These are phyloP conservation scores for Euphorbia tirucalli DNA, from an alignment of 345 rosid genomes.

Conservation along the genomic window DNA sequence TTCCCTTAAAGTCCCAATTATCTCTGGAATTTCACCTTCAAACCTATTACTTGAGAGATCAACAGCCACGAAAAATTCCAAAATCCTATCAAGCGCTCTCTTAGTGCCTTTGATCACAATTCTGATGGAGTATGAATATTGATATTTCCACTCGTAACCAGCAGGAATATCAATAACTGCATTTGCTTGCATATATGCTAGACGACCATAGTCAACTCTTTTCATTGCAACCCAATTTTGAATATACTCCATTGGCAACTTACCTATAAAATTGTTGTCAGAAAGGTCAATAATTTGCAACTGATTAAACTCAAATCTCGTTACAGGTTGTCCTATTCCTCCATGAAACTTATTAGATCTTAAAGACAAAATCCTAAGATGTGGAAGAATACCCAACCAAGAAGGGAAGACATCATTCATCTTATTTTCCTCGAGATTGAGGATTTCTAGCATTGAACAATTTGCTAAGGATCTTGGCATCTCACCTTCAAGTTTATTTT, in stretches of 20 bases:
- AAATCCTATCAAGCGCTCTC: not conserved
- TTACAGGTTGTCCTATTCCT: not conserved
- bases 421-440: conserved; percentile 5
- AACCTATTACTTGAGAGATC: conserved; percentile 20
- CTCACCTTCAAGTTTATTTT: conserved; percentile 14
- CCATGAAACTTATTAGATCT: conserved; percentile 5
- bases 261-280: not conserved
- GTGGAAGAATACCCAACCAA: not conserved
- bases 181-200: not conserved
- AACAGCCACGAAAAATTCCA: not conserved
- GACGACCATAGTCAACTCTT: not conserved
- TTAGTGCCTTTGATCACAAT: conserved; percentile 1
- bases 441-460: not conserved
- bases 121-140: not conserved
- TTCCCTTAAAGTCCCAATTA: not conserved
- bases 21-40: conserved; percentile 4
- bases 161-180: no score
- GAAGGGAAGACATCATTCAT: conserved; percentile 10
- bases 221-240: not conserved
- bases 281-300: conserved; percentile 8
- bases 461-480: conserved; percentile 9
- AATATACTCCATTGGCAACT: not conserved
- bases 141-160: no score
- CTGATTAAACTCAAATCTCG: not conserved
- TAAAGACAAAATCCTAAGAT: not conserved